Base-by-base conservation (phyloP, 805 yeast species). In the Kuraishia piskuri region DNA sequence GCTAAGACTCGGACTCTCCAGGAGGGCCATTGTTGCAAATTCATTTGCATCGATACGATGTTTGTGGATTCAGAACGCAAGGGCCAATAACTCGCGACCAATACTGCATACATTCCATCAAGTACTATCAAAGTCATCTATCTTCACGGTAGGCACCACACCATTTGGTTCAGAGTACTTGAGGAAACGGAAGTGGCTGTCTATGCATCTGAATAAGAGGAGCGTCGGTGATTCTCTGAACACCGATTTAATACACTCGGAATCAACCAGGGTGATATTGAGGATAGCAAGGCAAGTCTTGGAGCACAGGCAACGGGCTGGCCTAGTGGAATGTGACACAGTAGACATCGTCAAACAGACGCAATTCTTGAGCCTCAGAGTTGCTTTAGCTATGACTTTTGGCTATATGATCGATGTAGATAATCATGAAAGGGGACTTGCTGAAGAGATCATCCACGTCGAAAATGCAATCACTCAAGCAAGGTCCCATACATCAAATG, bases 81-180 rank as follows among this genome's bases (percentile, higher is more conserved):
- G 71, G 36, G 78, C 83, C 2, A 79, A 79, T 55, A 83, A 80
- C 59, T 86, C 92, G 1, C 69, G 95, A 46, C 94, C 94, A 0
- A 66, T 74, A 21, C 70, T 78, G 52, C 79, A 79, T 64, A 84
- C 90, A 1, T 87, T 88, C 67, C 94, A 88, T 66, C 69, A 73
- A 20, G 72, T 86, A 2, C 71, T 86, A 47, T 75, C 86, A 0
- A 66, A 72, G 22, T 73, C 79, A 0, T 81, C 77, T 53, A 82
- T 85, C 0, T 79, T 75, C 58, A 84, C 89, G 0, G 72, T 84
- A 19, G 89, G 89, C 0, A 80, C 87, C 1, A 83, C 87, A 0
- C 88, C 88, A 1, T 75, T 70, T 54, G 78, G 84, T 1, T 66
- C 63, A 0, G 68, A 79, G 1, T 83, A 69, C 57, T 65, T 70